Base-by-base conservation (phyloP, 129 eudicot genomes). In the Flaveria robusta region DNA sequence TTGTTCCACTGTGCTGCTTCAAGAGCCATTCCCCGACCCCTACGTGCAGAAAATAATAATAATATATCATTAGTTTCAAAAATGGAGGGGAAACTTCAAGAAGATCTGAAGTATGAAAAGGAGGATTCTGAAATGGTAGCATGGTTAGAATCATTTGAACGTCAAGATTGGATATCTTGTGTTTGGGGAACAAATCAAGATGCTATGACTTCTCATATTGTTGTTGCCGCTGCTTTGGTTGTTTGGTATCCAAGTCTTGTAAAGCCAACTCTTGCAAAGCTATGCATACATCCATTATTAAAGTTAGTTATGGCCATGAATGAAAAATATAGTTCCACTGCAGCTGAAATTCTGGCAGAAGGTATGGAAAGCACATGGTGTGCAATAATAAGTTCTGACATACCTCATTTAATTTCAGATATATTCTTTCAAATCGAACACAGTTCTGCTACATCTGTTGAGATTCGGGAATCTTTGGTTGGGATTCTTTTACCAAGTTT, bases 281-380 rank as follows among this genome's bases (percentile, higher is more conserved):
- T 86, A 59, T 81, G 76, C 63, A 86, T 91, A 79, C 92, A 91
- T 77, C 89, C 91, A 12, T 71, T 95, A 58, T 52, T 91, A 67
- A 95, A 95, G 72, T 74, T 95, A 80, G 99, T 95, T 50, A 91
- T 89, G 96, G 87, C 99, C 81, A 87, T 91, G 96, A 95, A 95
- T 76, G 97, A 86, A 73, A 95, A 86, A 71, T 95, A 84, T 76
- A 87, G 96, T 78, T 79, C 86, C 68, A 87, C 96, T 41, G 97
- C 99, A 52, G 96, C 99, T 13, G 99, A 95, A 71, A 88, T 95
- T 82, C 82, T 95, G 16, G 91, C 97, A 46, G 99, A 95, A 83
- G 99, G 99, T 50, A 95, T 95, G 99, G 99, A 95, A 68, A 86
- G 85, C 74, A 91, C 96, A 77, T 95, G 99, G 99, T 89, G 87